Percentiles rank a stretch among this genome's conserved stretches.
These are phyloP conservation scores for Lactarius hatsudake DNA, from an alignment of 768 basidiomycete species.

Conservation along the genomic window DNA sequence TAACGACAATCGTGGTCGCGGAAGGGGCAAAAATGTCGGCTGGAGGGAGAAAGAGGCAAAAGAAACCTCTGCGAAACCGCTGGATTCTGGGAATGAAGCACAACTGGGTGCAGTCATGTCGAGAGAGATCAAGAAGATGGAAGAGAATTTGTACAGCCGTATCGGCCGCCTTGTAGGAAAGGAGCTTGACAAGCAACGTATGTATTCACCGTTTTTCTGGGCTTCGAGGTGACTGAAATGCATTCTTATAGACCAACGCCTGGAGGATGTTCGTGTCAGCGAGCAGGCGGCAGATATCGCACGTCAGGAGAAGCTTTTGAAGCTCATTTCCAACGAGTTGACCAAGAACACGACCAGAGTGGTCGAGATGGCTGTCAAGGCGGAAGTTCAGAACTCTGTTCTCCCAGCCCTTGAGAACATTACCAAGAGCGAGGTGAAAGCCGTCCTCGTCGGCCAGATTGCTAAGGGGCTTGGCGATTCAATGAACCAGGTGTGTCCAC, in stretches of 20 bases:
- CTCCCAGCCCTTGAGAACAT: conserved; percentile 79
- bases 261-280: conserved; percentile 75
- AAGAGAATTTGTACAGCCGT: conserved; percentile 72
- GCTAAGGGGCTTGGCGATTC: conserved; percentile 68
- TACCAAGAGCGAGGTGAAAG: conserved; percentile 76
- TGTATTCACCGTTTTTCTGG: conserved; percentile 34
- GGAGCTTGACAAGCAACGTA: conserved; percentile 90
- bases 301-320: conserved; percentile 85
- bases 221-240: conserved; percentile 14
- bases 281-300: conserved; percentile 80
- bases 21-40: conserved; percentile 56
- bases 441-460: conserved; percentile 75
- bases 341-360: conserved; percentile 86
- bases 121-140: conserved; percentile 79
- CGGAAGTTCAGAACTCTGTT: conserved; percentile 79
- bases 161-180: conserved; percentile 78
- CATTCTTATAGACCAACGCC: conserved; percentile 62
- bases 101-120: conserved; percentile 56
- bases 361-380: conserved; percentile 86
- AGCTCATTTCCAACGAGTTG: conserved; percentile 82
- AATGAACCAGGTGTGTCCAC: conserved; percentile 60
- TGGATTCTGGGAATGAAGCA: conserved; percentile 44
- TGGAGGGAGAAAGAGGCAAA: conserved; percentile 57
- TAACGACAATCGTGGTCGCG: conserved; percentile 51
- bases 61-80: conserved; percentile 42